These are phyloP conservation scores for Cenchrus purpureus DNA, from an alignment of 176 grass and related monocot species.

Conservation along the genomic window DNA sequence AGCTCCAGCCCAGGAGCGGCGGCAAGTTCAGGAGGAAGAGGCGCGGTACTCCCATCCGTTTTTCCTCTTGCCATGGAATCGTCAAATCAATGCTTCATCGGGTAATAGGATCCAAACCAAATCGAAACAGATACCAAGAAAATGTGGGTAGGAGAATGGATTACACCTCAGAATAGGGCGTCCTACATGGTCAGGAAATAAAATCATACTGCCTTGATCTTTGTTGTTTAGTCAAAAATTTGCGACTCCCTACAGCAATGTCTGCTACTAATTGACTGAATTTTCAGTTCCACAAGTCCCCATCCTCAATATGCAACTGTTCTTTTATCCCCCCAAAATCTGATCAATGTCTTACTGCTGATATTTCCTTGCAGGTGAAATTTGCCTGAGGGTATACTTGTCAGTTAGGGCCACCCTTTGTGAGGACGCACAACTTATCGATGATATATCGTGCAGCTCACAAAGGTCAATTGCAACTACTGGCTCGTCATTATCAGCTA, in stretches of 20 bases:
- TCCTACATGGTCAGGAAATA: neutral
- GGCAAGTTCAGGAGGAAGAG: conserved; percentile 76
- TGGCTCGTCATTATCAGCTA: conserved; percentile 33
- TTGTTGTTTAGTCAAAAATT: neutral
- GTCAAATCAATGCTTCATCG: neutral
- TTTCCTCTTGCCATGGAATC: neutral
- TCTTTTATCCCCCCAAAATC: neutral
- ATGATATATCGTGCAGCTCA: conserved; percentile 49
- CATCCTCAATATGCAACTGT: neutral
- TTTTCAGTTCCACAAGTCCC: neutral
- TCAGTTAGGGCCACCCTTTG: conserved; percentile 45
- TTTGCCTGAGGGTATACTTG: conserved; percentile 63
- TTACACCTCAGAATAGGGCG: neutral
- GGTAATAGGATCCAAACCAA: neutral
- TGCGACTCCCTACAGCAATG: conserved; percentile 8
- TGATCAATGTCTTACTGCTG: conserved; percentile 3
- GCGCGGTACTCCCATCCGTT: conserved; percentile 48
- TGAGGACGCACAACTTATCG: conserved; percentile 31
- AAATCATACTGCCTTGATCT: neutral
- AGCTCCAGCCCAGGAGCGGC: conserved; percentile 68
- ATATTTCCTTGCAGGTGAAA: conserved; percentile 70
- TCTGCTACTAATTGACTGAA: neutral
- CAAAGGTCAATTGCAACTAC: conserved; percentile 46
- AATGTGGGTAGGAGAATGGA: conserved; percentile 1
- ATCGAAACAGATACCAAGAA: neutral